A percentile compares a stretch with the other conserved stretches of the same genome.
These are phyloP conservation scores for Neonectria ditissima DNA, from an alignment of 2,329 filamentous ascomycete species.

Conservation along the genomic window DNA sequence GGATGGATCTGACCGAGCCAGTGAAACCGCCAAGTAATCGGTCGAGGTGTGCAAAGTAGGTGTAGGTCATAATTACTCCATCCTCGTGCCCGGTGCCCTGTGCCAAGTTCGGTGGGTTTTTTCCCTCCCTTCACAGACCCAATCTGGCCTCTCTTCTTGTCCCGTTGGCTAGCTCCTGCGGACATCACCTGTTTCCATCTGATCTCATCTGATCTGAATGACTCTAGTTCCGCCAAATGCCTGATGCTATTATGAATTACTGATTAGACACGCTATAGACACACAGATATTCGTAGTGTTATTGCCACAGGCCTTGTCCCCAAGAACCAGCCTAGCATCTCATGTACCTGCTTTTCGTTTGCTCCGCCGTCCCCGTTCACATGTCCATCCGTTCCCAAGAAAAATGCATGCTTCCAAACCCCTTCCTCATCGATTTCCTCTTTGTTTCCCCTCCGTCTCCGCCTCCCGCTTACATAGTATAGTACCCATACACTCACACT, in stretches of 20 bases:
- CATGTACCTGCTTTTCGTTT: constrained; percentile 22
- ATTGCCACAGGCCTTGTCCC: constrained; percentile 2
- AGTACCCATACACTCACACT: background rate
- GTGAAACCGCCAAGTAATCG: constrained; percentile 2
- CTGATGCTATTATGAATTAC: constrained; percentile 2
- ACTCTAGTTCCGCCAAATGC: constrained; percentile 5
- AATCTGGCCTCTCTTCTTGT: constrained; percentile 1
- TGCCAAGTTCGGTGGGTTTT: constrained; percentile 8
- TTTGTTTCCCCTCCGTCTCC: background rate
- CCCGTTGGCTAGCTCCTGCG: constrained; percentile 9
- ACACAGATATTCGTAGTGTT: background rate
- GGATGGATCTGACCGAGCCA: constrained; percentile 25
- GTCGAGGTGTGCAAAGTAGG: background rate
- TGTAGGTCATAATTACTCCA: constrained; percentile 12
- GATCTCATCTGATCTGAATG: constrained; percentile 39
- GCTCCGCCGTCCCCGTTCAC: constrained; percentile 12
- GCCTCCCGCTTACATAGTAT: background rate
- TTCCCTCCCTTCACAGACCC: constrained; percentile 7
- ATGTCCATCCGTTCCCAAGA: constrained; percentile 26
- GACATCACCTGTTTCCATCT: constrained; percentile 32
- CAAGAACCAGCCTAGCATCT: background rate
- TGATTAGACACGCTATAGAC: background rate
- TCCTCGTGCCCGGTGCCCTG: background rate
- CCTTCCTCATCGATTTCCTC: constrained; percentile 30
- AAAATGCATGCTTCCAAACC: constrained; percentile 35